Evolutionary conservation across 139 green algal species (phyloP), one percentile per base, ranked within the genome.

Genomic region (Chlorella ohadii): DNA sequence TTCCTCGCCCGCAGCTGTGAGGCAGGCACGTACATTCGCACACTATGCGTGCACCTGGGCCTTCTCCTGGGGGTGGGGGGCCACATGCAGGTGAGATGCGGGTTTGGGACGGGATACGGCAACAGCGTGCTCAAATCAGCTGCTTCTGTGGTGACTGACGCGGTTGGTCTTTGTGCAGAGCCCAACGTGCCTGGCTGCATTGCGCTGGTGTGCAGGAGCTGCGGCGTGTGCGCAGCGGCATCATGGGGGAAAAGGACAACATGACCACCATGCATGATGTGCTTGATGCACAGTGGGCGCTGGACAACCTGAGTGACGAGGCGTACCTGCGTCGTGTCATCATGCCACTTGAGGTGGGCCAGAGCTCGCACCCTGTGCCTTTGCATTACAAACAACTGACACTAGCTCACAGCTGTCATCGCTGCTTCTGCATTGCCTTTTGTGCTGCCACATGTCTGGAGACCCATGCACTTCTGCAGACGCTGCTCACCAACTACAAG

Each of bases 261-360:
- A 96, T 99, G 95, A 95, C 98, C 23, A 99, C 96, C n/a, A 99
- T 99, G 97, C 97, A 99, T 84, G 97, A 99, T 91, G 80, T 99
- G 57, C 91, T 99, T 56, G 97, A 99, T 86, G 97, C 97, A 31
- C 94, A 98, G 89, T 99, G 94, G 94, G 31, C 91, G 59, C 94
- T 94, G 80, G 97, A 99, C 91, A 99, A 98, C 85, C 77, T 85
- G 70, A 91, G 96, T 70, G 95, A 99, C 84, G 97, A 99, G 86
- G 80, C 86, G 0, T 99, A 99, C 91, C 88, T 99, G 77, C 91
- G 96, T 6, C 88, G 96, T 36, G 92, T 95, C 22, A 91, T 99
- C 74, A 98, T 99, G 96, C 96, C 96, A 3, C 91, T 99, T 55
- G 97, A 99, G 93, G 80, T 79, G 51, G 5, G 63, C 44, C n/a